Evolutionary conservation across 1,139 yeast species (phyloP).

Genomic region (Spencermartinsiella ligniputridi): DNA sequence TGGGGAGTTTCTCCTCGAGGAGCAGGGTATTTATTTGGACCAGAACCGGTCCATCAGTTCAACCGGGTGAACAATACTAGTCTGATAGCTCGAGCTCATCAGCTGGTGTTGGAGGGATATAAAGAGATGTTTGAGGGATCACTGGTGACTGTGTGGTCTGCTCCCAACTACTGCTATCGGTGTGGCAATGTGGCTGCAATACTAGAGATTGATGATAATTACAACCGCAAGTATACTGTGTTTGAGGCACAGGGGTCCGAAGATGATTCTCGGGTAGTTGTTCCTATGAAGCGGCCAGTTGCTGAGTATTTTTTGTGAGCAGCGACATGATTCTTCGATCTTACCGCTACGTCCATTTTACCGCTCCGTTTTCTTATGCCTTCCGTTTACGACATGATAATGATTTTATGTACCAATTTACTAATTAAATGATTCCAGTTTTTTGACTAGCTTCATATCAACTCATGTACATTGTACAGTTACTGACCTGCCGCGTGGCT

Average conservation of each 20-base stretch:
- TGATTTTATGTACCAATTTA: too few relatives aligned
- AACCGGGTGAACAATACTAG: slow-evolving; percentile 73
- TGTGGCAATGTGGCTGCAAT: slow-evolving; percentile 96
- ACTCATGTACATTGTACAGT: too few relatives aligned
- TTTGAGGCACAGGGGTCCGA: slow-evolving; percentile 80
- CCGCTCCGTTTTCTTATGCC: too few relatives aligned
- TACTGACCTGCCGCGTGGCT: too few relatives aligned
- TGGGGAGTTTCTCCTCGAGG: slow-evolving; percentile 99
- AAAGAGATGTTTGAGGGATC: slow-evolving; percentile 83
- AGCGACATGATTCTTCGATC: too few relatives aligned
- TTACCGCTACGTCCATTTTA: too few relatives aligned
- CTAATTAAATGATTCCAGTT: too few relatives aligned
- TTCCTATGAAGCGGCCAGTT: slow-evolving; percentile 66
- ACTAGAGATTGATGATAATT: slow-evolving; percentile 66
- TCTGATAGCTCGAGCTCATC: slow-evolving; percentile 94
- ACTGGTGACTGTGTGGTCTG: slow-evolving; percentile 88
- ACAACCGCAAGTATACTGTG: slow-evolving; percentile 69
- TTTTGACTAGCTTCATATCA: too few relatives aligned
- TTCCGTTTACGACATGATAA: too few relatives aligned
- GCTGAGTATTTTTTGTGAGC: slow-evolving; percentile 73
- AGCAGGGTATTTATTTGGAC: slow-evolving; percentile 92
- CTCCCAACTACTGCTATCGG: slow-evolving; percentile 92
- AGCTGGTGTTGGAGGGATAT: slow-evolving; percentile 94
- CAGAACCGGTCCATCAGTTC: slow-evolving; percentile 75
- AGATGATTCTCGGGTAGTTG: slow-evolving; percentile 45